phyloP scores from a whole-genome alignment of 208 protist genomes.

The Trypanosoma scelopori region DNA sequence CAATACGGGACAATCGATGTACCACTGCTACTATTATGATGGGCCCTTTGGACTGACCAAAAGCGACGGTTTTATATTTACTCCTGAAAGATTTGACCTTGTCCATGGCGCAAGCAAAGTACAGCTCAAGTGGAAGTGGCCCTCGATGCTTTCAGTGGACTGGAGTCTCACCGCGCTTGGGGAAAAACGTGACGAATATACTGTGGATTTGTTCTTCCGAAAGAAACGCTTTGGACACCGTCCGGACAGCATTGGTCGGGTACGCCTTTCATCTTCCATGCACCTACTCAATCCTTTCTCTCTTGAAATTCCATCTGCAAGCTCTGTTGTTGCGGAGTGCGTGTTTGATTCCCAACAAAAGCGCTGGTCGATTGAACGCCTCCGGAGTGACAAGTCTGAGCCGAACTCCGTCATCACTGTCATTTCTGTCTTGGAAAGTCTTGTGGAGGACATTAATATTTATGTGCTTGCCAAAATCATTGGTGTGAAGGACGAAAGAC shows the following conservation, averaged over 20 bases:
- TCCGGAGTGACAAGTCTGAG: constrained; percentile 61
- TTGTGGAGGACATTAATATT: constrained; percentile 67
- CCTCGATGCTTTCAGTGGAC: constrained; percentile 69
- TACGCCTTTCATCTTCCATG: constrained; percentile 48
- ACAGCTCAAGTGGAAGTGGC: constrained; percentile 89
- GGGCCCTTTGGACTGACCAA: constrained; percentile 45
- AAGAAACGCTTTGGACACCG: constrained; percentile 67
- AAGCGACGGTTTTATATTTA: constrained; percentile 86
- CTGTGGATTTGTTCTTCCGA: constrained; percentile 61
- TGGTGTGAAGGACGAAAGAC: constrained; percentile 12
- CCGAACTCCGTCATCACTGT: constrained; percentile 82
- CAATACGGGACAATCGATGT: not conserved
- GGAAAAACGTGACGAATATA: constrained; percentile 34
- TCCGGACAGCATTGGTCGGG: constrained; percentile 57
- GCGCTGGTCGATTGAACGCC: constrained; percentile 64
- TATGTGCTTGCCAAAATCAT: constrained; percentile 33
- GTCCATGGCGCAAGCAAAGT: constrained; percentile 48
- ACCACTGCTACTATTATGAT: constrained; percentile 37
- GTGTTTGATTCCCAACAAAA: constrained; percentile 37
- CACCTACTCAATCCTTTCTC: constrained; percentile 47
- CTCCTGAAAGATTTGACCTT: constrained; percentile 67
- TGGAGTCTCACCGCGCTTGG: constrained; percentile 49
- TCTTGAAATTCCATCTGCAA: constrained; percentile 34
- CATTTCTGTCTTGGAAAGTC: constrained; percentile 78
- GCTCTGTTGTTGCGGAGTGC: constrained; percentile 57